Base-by-base conservation (phyloP, 2,329 filamentous ascomycete genomes). In the Phialophora tarda region DNA sequence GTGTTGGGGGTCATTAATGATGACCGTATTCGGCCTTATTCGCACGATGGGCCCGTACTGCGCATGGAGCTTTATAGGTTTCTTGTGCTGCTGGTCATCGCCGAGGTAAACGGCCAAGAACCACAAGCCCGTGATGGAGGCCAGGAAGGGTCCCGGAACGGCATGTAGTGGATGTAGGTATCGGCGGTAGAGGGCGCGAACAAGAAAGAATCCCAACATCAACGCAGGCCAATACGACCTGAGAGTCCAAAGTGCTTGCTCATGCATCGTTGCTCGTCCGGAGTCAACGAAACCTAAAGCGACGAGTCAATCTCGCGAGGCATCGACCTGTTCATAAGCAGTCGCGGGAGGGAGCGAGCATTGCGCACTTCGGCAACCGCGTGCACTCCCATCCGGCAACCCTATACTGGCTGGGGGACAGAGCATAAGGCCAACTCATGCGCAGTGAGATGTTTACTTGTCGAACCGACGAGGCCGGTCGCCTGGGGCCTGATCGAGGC, bases 11-110 rank as follows among this genome's bases (percentile, higher is more conserved):
- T 48, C 44, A 21, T 48, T 6, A 12, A 48, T 48, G 44, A 48
- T 48, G 44, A 48, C 17, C 17, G 44, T 48, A 21, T 48, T 48
- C 17, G 44, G 44, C 17, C 44, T n/a, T 8, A 48, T 48, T n/a
- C 44, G 44, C 44, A 48, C 44, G 21, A 48, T 48, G 21, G 44
- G 44, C 21, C 44, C 44, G 21, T 48, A 48, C 44, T 21, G 44
- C 6, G 44, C 44, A 48, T 48, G 44, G 21, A 48, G 44, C 17
- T n/a, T n/a, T n/a, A 48, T 48, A 10, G 44, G 44, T 10, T 4
- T 21, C n/a, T 23, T n/a, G 10, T 48, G 21, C 10, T 48, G 44
- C 21, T 48, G 17, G 17, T 48, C 21, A 23, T 23, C 44, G 44
- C 6, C 1, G 6, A 48, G 44, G 21, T 7, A 48, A 7, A 48